These are phyloP conservation scores for Daldinia sp. DNA, from an alignment of 2,329 filamentous ascomycete genomes.

Conservation along the genomic window DNA sequence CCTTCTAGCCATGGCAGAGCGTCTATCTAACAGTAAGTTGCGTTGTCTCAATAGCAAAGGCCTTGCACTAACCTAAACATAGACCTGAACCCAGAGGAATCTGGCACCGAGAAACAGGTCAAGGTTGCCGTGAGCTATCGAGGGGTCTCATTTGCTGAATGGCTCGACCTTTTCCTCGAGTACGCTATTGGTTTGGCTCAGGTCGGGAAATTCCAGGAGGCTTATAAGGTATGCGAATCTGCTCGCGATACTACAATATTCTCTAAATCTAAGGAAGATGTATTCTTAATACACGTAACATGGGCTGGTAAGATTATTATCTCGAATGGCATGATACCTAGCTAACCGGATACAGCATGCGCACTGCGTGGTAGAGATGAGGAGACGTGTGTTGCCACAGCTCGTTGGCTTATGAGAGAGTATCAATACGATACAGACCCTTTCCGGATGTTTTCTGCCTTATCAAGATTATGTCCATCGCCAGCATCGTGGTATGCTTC, in stretches of 20 bases:
- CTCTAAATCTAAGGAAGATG: constrained; percentile 71
- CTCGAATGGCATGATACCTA: neutral
- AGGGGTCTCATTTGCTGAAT: constrained; percentile 81
- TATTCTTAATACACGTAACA: constrained; percentile 77
- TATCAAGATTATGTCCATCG: constrained; percentile 80
- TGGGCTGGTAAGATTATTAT: constrained; percentile 68
- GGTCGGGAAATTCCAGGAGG: constrained; percentile 70
- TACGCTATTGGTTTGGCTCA: constrained; percentile 81
- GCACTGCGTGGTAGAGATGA: constrained; percentile 83
- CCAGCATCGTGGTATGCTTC: constrained; percentile 79
- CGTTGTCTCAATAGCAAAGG: neutral
- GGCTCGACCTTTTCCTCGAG: constrained; percentile 90
- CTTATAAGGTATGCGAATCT: constrained; percentile 81
- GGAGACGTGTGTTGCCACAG: constrained; percentile 74
- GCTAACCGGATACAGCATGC: constrained; percentile 66
- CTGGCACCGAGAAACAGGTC: constrained; percentile 43
- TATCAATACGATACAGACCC: constrained; percentile 82
- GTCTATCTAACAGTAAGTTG: constrained; percentile 61
- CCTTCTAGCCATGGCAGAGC: constrained; percentile 63
- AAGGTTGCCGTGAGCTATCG: constrained; percentile 57
- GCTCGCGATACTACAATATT: constrained; percentile 85
- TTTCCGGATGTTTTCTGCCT: constrained; percentile 81
- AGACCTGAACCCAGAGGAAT: constrained; percentile 49
- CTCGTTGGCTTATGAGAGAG: constrained; percentile 85
- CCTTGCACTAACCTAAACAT: constrained; percentile 29